Evolutionary conservation across 2,329 filamentous ascomycete species (phyloP).

Genomic region (Fusarium sororula): DNA sequence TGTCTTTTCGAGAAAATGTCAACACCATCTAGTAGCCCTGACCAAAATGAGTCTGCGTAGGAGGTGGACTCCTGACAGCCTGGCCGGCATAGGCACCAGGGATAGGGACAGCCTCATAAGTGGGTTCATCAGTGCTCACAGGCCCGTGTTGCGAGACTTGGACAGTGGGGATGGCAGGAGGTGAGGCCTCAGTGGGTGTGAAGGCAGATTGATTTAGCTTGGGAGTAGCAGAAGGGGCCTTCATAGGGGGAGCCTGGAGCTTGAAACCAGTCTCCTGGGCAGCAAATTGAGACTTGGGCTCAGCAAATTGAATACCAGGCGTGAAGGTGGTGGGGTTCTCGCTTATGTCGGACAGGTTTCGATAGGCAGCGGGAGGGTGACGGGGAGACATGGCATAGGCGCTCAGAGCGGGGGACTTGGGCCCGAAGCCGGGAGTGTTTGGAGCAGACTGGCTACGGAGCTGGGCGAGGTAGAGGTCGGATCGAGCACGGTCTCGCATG

Average conservation of each 20-base stretch:
- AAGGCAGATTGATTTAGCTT: constrained; percentile 72
- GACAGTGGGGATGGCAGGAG: constrained; percentile 49
- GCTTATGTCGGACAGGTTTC: constrained; percentile 58
- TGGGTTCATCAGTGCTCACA: constrained; percentile 80
- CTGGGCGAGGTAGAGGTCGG: constrained; percentile 92
- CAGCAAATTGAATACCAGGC: constrained; percentile 63
- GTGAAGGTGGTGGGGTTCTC: constrained; percentile 62
- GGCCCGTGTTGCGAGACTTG: constrained; percentile 70
- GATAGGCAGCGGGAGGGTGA: constrained; percentile 67
- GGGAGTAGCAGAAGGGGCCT: constrained; percentile 80
- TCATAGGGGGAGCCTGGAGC: constrained; percentile 84
- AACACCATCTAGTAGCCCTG: constrained; percentile 35
- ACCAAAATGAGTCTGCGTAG: constrained; percentile 56
- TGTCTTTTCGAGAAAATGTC: not conserved
- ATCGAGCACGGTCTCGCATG: constrained; percentile 89
- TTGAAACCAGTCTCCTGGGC: constrained; percentile 73
- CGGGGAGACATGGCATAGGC: constrained; percentile 66
- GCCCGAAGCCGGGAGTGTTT: constrained; percentile 89
- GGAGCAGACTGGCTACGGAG: constrained; percentile 87
- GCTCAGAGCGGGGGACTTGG: constrained; percentile 66
- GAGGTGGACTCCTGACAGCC: constrained; percentile 61
- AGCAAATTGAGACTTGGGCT: constrained; percentile 71
- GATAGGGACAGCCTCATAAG: constrained; percentile 87
- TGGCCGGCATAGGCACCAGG: constrained; percentile 80
- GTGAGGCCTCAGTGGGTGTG: constrained; percentile 55